phyloP scores from a whole-genome alignment of 225 moss, liverwort and hornwort species.

The Polytrichum formosum region DNA sequence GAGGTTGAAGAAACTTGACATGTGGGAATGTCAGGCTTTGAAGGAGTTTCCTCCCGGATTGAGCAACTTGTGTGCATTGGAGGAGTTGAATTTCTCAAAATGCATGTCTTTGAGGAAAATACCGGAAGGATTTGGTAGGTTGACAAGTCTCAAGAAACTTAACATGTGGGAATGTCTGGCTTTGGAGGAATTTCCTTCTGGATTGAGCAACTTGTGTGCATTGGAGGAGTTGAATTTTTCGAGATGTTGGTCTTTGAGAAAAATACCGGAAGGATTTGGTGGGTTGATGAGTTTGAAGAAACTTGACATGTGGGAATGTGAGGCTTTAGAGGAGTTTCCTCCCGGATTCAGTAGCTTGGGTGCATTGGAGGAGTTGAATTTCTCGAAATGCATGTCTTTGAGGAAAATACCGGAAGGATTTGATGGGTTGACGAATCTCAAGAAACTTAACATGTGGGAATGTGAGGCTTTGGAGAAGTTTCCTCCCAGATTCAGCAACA shows the following conservation, averaged over 20 bases:
- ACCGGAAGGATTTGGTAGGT: not conserved
- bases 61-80: not conserved
- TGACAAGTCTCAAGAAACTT: not conserved
- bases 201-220: not conserved
- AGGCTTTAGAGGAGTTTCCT: too few species aligned
- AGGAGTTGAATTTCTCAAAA: not conserved
- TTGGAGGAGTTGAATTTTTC: too few species aligned
- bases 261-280: too few species aligned
- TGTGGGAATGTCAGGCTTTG: not conserved
- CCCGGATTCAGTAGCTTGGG: too few species aligned
- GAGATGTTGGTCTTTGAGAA: too few species aligned
- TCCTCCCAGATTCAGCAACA: not conserved
- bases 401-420: not conserved
- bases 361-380: too few species aligned
- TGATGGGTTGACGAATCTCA: not conserved
- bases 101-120: not conserved
- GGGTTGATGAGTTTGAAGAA: too few species aligned
- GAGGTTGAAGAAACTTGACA: too few species aligned
- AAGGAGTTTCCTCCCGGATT: not conserved
- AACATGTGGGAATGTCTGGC: not conserved
- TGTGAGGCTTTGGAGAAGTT: not conserved
- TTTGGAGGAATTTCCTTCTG: not conserved
- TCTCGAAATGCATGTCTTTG: too few species aligned
- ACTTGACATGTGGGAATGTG: too few species aligned
- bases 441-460: not conserved